phyloP scores from a whole-genome alignment of 176 grass and related monocot species.

The Rhynchospora tenuis region DNA sequence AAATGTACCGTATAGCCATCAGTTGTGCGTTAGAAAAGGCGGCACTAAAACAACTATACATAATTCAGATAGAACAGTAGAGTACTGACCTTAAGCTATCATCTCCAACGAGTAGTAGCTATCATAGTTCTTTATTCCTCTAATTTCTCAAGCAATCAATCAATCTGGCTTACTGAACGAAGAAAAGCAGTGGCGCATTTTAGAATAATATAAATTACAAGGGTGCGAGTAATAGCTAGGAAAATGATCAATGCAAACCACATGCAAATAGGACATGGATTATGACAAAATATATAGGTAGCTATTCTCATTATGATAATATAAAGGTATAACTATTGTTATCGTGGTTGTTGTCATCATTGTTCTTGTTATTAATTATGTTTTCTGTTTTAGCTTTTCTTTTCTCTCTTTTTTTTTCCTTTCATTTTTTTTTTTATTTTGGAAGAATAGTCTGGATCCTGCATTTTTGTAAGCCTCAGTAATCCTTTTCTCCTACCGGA shows the following conservation, averaged over 20 bases:
- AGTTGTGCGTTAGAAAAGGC: conserved; percentile 5
- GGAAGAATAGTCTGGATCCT: not conserved
- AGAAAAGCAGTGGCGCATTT: not conserved
- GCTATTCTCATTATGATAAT: conserved; percentile 14
- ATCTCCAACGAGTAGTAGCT: not conserved
- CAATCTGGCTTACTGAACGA: not conserved
- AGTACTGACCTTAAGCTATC: conserved; percentile 13
- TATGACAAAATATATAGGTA: not conserved
- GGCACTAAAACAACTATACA: not conserved
- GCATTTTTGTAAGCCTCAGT: not conserved
- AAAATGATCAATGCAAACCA: not conserved
- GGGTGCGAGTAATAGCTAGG: not conserved
- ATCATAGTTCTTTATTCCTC: not conserved
- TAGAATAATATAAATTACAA: conserved; percentile 19
- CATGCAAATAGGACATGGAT: not conserved
- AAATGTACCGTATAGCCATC: not conserved
- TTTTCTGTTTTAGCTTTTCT: not conserved
- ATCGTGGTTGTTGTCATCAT: conserved; percentile 3
- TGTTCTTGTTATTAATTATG: not conserved
- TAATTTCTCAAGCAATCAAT: not conserved
- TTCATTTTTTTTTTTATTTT: too few relatives aligned
- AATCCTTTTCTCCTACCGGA: not conserved
- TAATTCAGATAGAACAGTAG: conserved; percentile 29
- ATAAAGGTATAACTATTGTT: not conserved
- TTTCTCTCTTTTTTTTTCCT: not conserved